phyloP scores from a whole-genome alignment of 176 grass and related monocot genomes.

The Oryza glaberrima region DNA sequence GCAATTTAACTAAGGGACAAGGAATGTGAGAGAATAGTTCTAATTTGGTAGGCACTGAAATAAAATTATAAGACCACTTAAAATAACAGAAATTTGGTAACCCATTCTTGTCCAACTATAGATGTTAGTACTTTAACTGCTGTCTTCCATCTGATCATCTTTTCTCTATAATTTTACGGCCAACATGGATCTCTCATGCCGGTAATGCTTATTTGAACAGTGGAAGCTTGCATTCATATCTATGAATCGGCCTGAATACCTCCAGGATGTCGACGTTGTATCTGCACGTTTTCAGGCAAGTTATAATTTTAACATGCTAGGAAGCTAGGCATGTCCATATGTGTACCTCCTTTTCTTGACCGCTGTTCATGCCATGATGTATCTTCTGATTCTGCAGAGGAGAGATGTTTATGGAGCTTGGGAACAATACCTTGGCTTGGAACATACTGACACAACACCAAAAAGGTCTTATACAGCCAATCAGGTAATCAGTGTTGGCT shows the following conservation, averaged over 20 bases:
- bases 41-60: not conserved
- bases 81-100: constrained; percentile 4
- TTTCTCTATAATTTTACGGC: not conserved
- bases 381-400: constrained; percentile 46
- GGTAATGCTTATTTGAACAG: constrained; percentile 49
- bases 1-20: not conserved
- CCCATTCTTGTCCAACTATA: constrained; percentile 4
- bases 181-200: constrained; percentile 17
- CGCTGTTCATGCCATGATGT: constrained; percentile 25
- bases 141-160: not conserved
- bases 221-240: constrained; percentile 80
- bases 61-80: not conserved
- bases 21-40: not conserved
- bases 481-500: constrained; percentile 49
- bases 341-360: not conserved
- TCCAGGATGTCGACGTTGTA: constrained; percentile 66
- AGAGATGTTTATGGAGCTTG: constrained; percentile 78
- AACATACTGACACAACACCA: constrained; percentile 68
- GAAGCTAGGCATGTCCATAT: constrained; percentile 15
- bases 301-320: constrained; percentile 32
- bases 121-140: not conserved
- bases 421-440: constrained; percentile 86
- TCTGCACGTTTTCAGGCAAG: constrained; percentile 75
- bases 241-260: constrained; percentile 71
- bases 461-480: constrained; percentile 70